Evolutionary conservation across 257 asterid genomes (phyloP).

Genomic region (Coffea canephora): DNA sequence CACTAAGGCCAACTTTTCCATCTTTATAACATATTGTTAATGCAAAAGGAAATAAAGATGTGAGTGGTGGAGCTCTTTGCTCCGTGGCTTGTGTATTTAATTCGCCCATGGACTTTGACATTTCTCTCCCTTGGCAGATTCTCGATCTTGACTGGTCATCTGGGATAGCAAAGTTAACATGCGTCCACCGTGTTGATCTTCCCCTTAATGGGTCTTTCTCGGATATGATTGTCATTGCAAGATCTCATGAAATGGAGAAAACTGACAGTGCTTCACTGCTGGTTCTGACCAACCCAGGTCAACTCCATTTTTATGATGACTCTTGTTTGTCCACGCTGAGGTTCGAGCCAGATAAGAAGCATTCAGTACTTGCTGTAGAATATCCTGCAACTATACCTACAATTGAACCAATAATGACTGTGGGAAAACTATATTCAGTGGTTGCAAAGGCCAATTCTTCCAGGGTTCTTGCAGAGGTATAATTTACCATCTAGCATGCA

Average conservation of each 20-base stretch:
- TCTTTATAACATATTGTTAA: background rate
- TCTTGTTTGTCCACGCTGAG: constrained; percentile 58
- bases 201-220: constrained; percentile 86
- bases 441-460: constrained; percentile 35
- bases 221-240: constrained; percentile 55
- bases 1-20: background rate
- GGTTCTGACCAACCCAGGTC: constrained; percentile 87
- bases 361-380: constrained; percentile 43
- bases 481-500: constrained; percentile 1
- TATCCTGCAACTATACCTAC: constrained; percentile 75
- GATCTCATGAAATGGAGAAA: constrained; percentile 44
- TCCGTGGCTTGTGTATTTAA: background rate
- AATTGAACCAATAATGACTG: constrained; percentile 71
- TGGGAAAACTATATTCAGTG: constrained; percentile 53
- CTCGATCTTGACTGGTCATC: constrained; percentile 96
- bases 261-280: constrained; percentile 50
- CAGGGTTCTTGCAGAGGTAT: constrained; percentile 57
- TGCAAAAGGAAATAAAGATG: background rate
- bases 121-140: constrained; percentile 47
- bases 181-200: constrained; percentile 80
- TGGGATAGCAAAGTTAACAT: constrained; percentile 74
- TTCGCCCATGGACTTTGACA: background rate
- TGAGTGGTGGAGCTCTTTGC: background rate
- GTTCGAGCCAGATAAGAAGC: constrained; percentile 56
- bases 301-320: constrained; percentile 65